phyloP scores from a whole-genome alignment of 2,329 filamentous ascomycete species.

The Colletotrichum sp. region DNA sequence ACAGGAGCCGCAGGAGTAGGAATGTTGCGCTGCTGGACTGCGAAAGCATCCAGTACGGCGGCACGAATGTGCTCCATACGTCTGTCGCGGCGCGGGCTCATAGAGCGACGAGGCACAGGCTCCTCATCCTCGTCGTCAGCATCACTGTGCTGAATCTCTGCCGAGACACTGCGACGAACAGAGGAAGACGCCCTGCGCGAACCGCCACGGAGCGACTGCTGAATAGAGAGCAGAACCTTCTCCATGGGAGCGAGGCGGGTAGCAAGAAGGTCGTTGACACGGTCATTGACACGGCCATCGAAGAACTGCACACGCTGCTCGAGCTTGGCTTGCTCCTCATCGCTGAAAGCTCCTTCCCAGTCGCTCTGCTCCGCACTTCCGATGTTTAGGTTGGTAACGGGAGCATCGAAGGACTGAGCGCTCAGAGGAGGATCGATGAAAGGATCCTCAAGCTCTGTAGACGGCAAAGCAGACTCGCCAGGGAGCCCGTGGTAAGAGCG shows the following conservation, averaged over 20 bases:
- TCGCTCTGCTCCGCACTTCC: slow-evolving; percentile 78
- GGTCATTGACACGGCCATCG: slow-evolving; percentile 84
- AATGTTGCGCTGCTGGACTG: slow-evolving; percentile 54
- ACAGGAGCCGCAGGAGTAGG: slow-evolving; percentile 31
- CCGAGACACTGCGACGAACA: slow-evolving; percentile 68
- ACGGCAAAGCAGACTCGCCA: slow-evolving; percentile 53
- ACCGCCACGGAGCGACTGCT: slow-evolving; percentile 68
- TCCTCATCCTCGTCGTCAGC: slow-evolving; percentile 94
- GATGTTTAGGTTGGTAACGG: slow-evolving; percentile 68
- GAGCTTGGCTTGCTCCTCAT: slow-evolving; percentile 83
- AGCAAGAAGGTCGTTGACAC: slow-evolving; percentile 80
- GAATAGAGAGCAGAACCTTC: slow-evolving; percentile 77
- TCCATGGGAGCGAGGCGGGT: slow-evolving; percentile 82
- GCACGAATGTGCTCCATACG: slow-evolving; percentile 82
- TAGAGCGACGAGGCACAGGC: slow-evolving; percentile 66
- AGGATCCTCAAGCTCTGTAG: slow-evolving; percentile 66
- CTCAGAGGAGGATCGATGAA: slow-evolving; percentile 59
- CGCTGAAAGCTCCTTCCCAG: slow-evolving; percentile 88
- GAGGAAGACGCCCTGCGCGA: slow-evolving; percentile 60
- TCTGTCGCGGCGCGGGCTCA: slow-evolving; percentile 80
- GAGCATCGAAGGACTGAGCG: slow-evolving; percentile 56
- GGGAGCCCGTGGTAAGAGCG: slow-evolving; percentile 55
- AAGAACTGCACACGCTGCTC: slow-evolving; percentile 86
- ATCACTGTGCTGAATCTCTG: slow-evolving; percentile 80
- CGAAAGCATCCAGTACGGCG: slow-evolving; percentile 76